These are phyloP conservation scores for Phialophora verrucosa DNA, from an alignment of 2,329 filamentous ascomycete genomes.

Conservation along the genomic window DNA sequence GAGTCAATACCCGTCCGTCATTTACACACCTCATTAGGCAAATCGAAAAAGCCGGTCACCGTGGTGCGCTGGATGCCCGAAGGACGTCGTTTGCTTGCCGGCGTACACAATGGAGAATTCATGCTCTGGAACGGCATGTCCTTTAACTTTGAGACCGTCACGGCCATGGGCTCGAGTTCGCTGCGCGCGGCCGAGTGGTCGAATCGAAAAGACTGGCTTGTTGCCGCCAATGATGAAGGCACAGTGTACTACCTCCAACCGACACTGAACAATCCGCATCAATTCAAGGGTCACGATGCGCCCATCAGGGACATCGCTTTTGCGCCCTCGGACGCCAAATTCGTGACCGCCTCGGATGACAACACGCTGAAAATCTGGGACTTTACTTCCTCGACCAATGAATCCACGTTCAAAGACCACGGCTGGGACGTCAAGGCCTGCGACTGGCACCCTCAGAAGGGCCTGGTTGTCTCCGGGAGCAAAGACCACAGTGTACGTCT, in stretches of 20 bases:
- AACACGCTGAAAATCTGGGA: constrained; percentile 94
- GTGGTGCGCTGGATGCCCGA: constrained; percentile 98
- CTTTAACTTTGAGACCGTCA: constrained; percentile 99
- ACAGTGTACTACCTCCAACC: constrained; percentile 98
- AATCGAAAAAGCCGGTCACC: constrained; percentile 96
- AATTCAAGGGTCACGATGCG: constrained; percentile 87
- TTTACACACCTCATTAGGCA: constrained; percentile 96
- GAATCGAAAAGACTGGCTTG: constrained; percentile 94
- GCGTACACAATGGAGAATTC: constrained; percentile 95
- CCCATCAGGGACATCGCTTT: constrained; percentile 91
- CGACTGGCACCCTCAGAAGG: constrained; percentile 97
- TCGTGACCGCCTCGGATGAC: constrained; percentile 94
- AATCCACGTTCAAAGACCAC: constrained; percentile 86
- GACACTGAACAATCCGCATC: constrained; percentile 98
- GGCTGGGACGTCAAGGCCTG: constrained; percentile 97
- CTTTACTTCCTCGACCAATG: constrained; percentile 83
- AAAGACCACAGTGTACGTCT: constrained; percentile 98
- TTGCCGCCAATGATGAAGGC: constrained; percentile 94
- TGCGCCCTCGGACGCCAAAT: constrained; percentile 91
- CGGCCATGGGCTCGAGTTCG: constrained; percentile 66
- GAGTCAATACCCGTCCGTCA: constrained; percentile 94
- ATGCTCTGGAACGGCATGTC: constrained; percentile 98
- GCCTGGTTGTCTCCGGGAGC: constrained; percentile 90
- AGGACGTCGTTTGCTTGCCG: constrained; percentile 86
- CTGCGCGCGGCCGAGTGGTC: constrained; percentile 86